These are phyloP conservation scores for Sarcodon sp. DNA, from an alignment of 768 basidiomycete species.

Conservation along the genomic window DNA sequence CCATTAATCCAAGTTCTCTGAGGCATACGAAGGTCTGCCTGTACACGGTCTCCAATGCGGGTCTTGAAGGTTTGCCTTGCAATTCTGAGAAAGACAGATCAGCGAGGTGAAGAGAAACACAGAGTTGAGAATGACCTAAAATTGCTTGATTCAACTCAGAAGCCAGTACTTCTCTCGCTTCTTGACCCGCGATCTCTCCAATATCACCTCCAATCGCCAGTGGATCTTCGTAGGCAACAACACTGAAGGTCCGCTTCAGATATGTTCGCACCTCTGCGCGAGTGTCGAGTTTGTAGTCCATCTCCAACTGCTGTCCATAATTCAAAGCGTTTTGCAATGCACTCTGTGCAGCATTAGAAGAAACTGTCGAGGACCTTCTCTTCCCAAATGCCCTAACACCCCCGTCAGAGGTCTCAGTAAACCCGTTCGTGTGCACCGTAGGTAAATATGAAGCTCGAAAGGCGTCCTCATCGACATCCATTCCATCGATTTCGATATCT, in stretches of 20 bases:
- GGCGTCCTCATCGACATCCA: slow-evolving; percentile 2
- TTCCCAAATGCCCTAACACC: slow-evolving; percentile 18
- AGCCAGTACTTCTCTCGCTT: slow-evolving; percentile 51
- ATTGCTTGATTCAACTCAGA: slow-evolving; percentile 76
- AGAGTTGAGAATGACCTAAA: slow-evolving; percentile 39
- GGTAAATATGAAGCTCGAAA: not conserved
- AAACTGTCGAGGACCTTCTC: slow-evolving; percentile 7
- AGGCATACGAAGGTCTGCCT: slow-evolving; percentile 62
- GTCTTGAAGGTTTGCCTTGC: slow-evolving; percentile 58
- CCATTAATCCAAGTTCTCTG: slow-evolving; percentile 57
- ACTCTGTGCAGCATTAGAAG: slow-evolving; percentile 27
- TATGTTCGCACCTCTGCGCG: slow-evolving; percentile 53
- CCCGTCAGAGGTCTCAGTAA: slow-evolving; percentile 20
- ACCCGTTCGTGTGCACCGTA: slow-evolving; percentile 1
- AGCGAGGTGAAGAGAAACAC: not conserved
- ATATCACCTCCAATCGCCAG: slow-evolving; percentile 50
- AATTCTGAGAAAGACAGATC: slow-evolving; percentile 37
- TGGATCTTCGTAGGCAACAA: slow-evolving; percentile 73
- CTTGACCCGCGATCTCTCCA: slow-evolving; percentile 55
- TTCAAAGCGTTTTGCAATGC: slow-evolving; percentile 45
- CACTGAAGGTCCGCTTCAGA: slow-evolving; percentile 64
- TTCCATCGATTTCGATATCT: slow-evolving; percentile 9
- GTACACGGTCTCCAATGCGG: slow-evolving; percentile 66
- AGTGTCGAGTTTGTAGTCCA: slow-evolving; percentile 51
- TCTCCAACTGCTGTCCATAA: slow-evolving; percentile 63